These are phyloP conservation scores for Arthrobotrys sphaeroides DNA, from an alignment of 2,329 filamentous ascomycete species.

Conservation along the genomic window DNA sequence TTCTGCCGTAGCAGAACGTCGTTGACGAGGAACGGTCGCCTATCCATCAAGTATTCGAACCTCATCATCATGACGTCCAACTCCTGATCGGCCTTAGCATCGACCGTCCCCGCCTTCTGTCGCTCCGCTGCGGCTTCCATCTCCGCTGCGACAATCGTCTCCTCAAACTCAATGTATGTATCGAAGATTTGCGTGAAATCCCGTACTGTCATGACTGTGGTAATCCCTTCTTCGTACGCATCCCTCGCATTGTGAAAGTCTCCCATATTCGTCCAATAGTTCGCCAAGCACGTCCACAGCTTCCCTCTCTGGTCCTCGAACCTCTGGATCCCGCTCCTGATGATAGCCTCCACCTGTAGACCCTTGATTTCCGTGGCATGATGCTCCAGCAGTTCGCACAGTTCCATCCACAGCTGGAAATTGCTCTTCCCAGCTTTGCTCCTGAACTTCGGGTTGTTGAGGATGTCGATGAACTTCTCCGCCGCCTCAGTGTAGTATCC, in stretches of 20 bases:
- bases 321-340: constrained; percentile 86
- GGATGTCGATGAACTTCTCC: constrained; percentile 86
- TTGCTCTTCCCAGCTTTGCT: constrained; percentile 95
- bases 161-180: constrained; percentile 95
- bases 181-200: constrained; percentile 98
- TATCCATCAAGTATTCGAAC: constrained; percentile 98
- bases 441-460: constrained; percentile 88
- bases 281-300: constrained; percentile 91
- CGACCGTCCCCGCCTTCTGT: constrained; percentile 78
- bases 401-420: constrained; percentile 96
- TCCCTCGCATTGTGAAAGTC: constrained; percentile 86
- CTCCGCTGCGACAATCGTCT: constrained; percentile 88
- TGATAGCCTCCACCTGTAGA: constrained; percentile 89
- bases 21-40: constrained; percentile 92
- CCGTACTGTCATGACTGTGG: constrained; percentile 97
- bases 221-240: constrained; percentile 94
- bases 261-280: constrained; percentile 93
- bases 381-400: constrained; percentile 92
- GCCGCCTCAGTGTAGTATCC: constrained; percentile 90
- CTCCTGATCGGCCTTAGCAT: constrained; percentile 89
- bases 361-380: constrained; percentile 88
- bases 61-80: constrained; percentile 97
- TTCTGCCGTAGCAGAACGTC: constrained; percentile 95
- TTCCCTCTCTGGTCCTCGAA: constrained; percentile 95
- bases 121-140: constrained; percentile 86